Evolutionary conservation across 305 asterid genomes (phyloP), one percentile per base, ranked within the genome.

Genomic region (Plantago lanceolata): DNA sequence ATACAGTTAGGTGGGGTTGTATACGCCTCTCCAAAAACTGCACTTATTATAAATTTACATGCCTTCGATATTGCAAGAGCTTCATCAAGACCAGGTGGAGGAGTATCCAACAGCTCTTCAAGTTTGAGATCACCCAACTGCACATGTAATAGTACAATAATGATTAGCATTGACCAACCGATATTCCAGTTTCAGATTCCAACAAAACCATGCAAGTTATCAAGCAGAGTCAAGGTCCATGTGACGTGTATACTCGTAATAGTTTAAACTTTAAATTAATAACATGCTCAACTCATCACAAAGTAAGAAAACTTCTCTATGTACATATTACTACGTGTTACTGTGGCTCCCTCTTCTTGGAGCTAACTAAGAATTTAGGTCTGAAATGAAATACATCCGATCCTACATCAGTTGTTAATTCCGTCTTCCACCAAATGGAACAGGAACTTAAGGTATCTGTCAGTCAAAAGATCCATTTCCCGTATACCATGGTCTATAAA

Each of bases 11-110:
- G 47, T 3, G 16, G 15, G n/a, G 16, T 40, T 40, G 15, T 2
- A 1, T 40, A 1, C 2, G 43, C 43, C 16, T 40, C 47, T 40
- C n/a, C 47, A 40, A 12, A 40, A 40, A 40, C 47, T 11, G 47
- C 12, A 40, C 45, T 40, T 24, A 12, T 45, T 0, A 37, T 56
- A 56, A 19, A 59, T 67, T 19, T 35, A 55, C 77, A 19, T 71
- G 73, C 94, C 94, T 83, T 84, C 35, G 92, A 77, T 77, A 90
- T 90, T 47, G 97, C 96, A 71, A 90, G 75, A 69, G 84, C 92
- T 73, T 90, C 92, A 63, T 87, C 97, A 47, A 90, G 63, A 68
- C 95, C 97, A 51, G 91, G 94, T 66, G 94, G 94, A 73, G 89
- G 84, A 54, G 82, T 75, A 75, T 89, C 94, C 83, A 85, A 69